These are phyloP conservation scores for Collybia nuda DNA, from an alignment of 768 basidiomycete species.

Conservation along the genomic window DNA sequence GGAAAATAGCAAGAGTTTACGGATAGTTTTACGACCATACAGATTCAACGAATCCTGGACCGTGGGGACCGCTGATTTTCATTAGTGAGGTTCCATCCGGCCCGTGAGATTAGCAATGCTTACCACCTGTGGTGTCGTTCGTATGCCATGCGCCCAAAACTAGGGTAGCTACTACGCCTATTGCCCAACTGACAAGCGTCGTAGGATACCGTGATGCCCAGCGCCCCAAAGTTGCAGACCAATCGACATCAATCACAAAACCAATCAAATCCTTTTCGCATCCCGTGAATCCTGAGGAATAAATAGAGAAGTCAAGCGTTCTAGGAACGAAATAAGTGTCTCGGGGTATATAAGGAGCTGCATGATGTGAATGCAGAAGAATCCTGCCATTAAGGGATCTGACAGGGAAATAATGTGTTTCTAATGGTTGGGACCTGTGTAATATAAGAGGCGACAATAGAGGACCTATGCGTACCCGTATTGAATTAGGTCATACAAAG, in stretches of 20 bases:
- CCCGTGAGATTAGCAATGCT: not conserved
- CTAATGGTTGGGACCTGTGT: constrained; percentile 56
- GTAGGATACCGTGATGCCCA: constrained; percentile 75
- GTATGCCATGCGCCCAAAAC: constrained; percentile 53
- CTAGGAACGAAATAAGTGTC: constrained; percentile 14
- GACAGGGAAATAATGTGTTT: constrained; percentile 71
- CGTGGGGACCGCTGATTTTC: constrained; percentile 41
- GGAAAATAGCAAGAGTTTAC: constrained; percentile 40
- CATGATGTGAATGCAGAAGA: constrained; percentile 67
- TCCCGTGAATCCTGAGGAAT: constrained; percentile 47
- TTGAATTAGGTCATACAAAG: constrained; percentile 6
- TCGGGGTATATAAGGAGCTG: constrained; percentile 65
- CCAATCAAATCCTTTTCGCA: constrained; percentile 42
- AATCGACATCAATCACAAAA: constrained; percentile 64
- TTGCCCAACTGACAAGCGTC: constrained; percentile 69
- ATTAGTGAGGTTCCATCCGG: not conserved
- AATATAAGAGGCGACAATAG: constrained; percentile 65
- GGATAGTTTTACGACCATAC: constrained; percentile 41
- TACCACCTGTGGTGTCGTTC: constrained; percentile 26
- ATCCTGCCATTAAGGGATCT: constrained; percentile 32
- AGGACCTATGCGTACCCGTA: constrained; percentile 34
- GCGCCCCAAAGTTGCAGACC: constrained; percentile 68
- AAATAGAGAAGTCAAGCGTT: constrained; percentile 57
- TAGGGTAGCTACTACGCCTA: constrained; percentile 64
- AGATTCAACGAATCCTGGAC: constrained; percentile 46